Base-by-base conservation (phyloP, 768 basidiomycete genomes). In the Xerocomellus intermedius region DNA sequence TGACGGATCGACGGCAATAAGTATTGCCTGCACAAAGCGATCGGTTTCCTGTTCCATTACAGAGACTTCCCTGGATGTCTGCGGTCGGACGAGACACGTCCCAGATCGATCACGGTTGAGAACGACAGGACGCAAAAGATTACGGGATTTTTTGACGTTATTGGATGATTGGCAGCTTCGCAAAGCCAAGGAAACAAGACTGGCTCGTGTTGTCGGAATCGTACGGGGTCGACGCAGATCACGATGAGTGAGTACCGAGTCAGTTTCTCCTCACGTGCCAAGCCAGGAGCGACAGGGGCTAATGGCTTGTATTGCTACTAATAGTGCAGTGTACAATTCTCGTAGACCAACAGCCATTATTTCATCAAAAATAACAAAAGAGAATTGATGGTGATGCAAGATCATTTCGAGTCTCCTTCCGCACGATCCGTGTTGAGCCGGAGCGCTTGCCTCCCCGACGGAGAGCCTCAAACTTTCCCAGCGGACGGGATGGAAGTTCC, bases 1-100 rank as follows among this genome's bases (percentile, higher is more conserved):
- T 14, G 78, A 75, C 50, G 87, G 88, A 76, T 94, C 87, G 56
- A 89, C 89, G 48, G 94, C 94, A 74, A 96, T 87, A 67, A 81
- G 75, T 72, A 95, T 93, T 45, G 94, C 94, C 74, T 87, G 88
- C 17, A 89, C 84, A 59, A 90, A 78, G 69, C 83, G 87, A 61
- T 87, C 82, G 63, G 87, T 78, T 75, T 89, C 84, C 66, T 82
- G 84, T 36, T 90, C 86, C 90, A 91, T 91, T 35, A 65, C 52
- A 48, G 45, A 52, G 55, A 59, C 46, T 39, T 42, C 45, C 17
- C 9, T 57, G 61, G 58, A 61, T 46, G 49, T 36, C 26, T 43
- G 46, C 49, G 64, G 60, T 54, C 41, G 50, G 52, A 48, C 54
- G 52, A 60, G 58, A 58, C 52, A 51, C 54, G 65, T 50, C 56